These are phyloP conservation scores for Gossypium australe DNA, from an alignment of 345 rosid species.

Conservation along the genomic window DNA sequence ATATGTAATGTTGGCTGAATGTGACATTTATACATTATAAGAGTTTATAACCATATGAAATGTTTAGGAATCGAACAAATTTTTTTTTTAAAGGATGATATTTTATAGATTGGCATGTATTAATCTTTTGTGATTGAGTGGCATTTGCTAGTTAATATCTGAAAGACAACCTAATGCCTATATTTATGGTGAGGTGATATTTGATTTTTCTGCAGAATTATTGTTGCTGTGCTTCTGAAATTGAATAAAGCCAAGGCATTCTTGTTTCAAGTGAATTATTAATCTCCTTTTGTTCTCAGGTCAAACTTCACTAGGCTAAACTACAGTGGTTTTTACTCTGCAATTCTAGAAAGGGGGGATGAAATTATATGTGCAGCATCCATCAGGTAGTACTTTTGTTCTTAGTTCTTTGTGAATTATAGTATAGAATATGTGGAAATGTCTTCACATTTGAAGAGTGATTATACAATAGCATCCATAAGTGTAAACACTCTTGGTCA, in stretches of 20 bases:
- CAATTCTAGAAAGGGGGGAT: conserved; percentile 81
- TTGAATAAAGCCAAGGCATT: conserved; percentile 1
- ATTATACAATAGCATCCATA: neutral
- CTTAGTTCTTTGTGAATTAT: neutral
- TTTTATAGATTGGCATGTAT: neutral
- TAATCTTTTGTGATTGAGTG: neutral
- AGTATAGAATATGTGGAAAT: neutral
- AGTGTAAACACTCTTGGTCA: neutral
- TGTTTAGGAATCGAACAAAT: too few species aligned
- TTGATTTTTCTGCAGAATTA: neutral
- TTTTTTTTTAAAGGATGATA: neutral
- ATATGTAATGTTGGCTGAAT: neutral
- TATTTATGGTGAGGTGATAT: neutral
- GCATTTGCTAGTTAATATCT: neutral
- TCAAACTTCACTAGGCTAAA: conserved; percentile 81
- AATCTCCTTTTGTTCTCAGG: conserved; percentile 33
- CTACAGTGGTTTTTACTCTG: conserved; percentile 66
- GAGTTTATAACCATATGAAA: neutral
- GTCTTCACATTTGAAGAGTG: conserved; percentile 3
- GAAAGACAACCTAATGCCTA: neutral
- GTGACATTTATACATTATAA: neutral
- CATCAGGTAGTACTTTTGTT: conserved; percentile 50
- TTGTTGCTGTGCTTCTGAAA: neutral
- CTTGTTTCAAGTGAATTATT: conserved; percentile 2
- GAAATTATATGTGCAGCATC: conserved; percentile 82